Evolutionary conservation across 495 filamentous ascomycete species (phyloP).

Genomic region (Neurospora africana): DNA sequence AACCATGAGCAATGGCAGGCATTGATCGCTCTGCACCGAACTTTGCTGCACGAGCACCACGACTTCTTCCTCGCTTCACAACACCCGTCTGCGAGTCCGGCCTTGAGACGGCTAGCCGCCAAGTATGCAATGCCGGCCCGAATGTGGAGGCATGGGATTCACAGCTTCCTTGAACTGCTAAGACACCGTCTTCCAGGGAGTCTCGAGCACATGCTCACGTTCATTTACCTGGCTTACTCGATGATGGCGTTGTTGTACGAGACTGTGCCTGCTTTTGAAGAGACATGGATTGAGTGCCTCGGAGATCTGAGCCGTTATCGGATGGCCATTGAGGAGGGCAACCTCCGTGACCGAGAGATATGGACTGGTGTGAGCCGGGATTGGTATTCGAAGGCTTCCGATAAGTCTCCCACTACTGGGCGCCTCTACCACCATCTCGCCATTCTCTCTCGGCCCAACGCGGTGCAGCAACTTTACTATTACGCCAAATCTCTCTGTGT

Average conservation of each 20-base stretch:
- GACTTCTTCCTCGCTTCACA: slow-evolving; percentile 71
- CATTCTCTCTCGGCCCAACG: slow-evolving; percentile 65
- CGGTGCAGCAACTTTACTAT: slow-evolving; percentile 63
- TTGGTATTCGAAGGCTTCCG: slow-evolving; percentile 74
- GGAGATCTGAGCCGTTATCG: slow-evolving; percentile 57
- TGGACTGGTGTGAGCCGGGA: slow-evolving; percentile 68
- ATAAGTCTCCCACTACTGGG: slow-evolving; percentile 58
- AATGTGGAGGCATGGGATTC: slow-evolving; percentile 62
- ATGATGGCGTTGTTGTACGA: slow-evolving; percentile 73
- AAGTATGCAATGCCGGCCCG: slow-evolving; percentile 73
- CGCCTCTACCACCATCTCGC: slow-evolving; percentile 79
- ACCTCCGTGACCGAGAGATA: slow-evolving; percentile 58
- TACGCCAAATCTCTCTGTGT: slow-evolving; percentile 48
- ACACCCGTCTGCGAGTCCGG: slow-evolving; percentile 55
- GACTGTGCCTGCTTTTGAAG: slow-evolving; percentile 63
- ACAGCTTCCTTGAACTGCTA: slow-evolving; percentile 61
- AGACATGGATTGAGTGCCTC: slow-evolving; percentile 87
- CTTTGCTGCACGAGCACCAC: slow-evolving; percentile 63
- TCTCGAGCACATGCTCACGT: slow-evolving; percentile 69
- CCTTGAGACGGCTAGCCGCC: slow-evolving; percentile 46
- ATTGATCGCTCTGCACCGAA: slow-evolving; percentile 59
- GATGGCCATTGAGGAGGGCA: slow-evolving; percentile 71
- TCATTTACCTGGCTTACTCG: slow-evolving; percentile 71
- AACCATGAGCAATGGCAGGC: slow-evolving; percentile 61
- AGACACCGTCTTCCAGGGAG: slow-evolving; percentile 58